Evolutionary conservation across 2,329 filamentous ascomycete species (phyloP).

Genomic region (Fusarium sp.): DNA sequence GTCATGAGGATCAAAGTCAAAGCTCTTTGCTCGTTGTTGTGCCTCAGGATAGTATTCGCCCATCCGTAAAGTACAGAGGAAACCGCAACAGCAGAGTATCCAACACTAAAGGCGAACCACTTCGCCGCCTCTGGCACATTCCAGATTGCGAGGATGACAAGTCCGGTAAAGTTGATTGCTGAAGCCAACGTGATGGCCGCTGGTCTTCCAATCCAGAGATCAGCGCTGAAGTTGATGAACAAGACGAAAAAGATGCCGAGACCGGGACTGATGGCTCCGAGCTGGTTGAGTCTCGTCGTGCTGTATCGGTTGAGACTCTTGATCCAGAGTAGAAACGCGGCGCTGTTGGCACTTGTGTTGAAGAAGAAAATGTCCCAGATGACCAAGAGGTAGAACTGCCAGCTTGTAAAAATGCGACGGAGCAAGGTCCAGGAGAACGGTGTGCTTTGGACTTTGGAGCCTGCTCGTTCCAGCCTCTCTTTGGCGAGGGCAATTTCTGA

Average conservation of each 20-base stretch:
- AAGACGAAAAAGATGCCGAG: slow-evolving; percentile 34
- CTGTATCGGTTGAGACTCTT: slow-evolving; percentile 29
- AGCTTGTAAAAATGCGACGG: slow-evolving; percentile 22
- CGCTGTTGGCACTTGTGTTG: slow-evolving; percentile 26
- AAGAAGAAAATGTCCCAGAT: slow-evolving; percentile 32
- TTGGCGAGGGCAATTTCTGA: slow-evolving; percentile 13
- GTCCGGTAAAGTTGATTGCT: slow-evolving; percentile 22
- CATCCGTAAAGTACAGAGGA: slow-evolving; percentile 32
- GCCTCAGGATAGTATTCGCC: slow-evolving; percentile 27
- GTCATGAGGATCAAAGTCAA: slow-evolving; percentile 33
- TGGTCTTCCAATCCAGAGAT: slow-evolving; percentile 29
- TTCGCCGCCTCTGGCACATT: slow-evolving; percentile 28
- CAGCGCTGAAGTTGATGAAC: slow-evolving; percentile 38
- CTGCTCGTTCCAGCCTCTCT: slow-evolving; percentile 5
- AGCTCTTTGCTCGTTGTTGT: slow-evolving; percentile 28
- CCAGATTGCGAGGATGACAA: slow-evolving; percentile 29
- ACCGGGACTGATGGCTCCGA: slow-evolving; percentile 29
- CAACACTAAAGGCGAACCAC: slow-evolving; percentile 32
- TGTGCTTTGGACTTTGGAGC: slow-evolving; percentile 15
- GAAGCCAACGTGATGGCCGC: slow-evolving; percentile 30
- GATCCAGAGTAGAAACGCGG: slow-evolving; percentile 31
- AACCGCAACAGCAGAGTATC: slow-evolving; percentile 27
- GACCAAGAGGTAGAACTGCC: slow-evolving; percentile 25
- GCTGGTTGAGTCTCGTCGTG: slow-evolving; percentile 20
- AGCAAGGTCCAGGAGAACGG: slow-evolving; percentile 16